Base-by-base conservation (phyloP, 2,329 filamentous ascomycete genomes). In the Arthrobotrys sinensis region DNA sequence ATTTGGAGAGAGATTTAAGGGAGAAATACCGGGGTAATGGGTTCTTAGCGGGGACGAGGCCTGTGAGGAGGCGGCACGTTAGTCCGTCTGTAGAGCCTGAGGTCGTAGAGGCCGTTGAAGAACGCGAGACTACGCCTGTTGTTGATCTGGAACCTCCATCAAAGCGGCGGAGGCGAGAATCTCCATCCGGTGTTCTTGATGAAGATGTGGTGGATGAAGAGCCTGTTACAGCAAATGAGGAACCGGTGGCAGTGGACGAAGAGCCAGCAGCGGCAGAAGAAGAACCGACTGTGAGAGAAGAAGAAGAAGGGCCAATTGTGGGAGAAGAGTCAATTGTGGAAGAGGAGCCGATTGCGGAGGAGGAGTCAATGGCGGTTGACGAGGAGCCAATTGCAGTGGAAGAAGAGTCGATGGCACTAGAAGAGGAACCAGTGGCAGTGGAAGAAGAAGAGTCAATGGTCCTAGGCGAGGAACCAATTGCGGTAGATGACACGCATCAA, bases 131-230 rank as follows among this genome's bases (percentile, higher is more conserved):
- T 11, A 53, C 21, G 21, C 14, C 14, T 38, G n/a, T 57, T 36
- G 8, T 14, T 32, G 64, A n/a, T 12, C 3, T n/a, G 16, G 43
- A 70, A n/a, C 53, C 32, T 16, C 21, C 52, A 1, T 10, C 53
- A n/a, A 70, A 70, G 28, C 57, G 48, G 7, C 66, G 11, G 14
- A 70, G 53, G 45, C 11, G 6, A 14, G 19, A 36, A 16, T 60
- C 40, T 4, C 66, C 66, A 3, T 11, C 28, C 34, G 14, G n/a
- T 5, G 10, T n/a, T 8, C 12, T 7, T 24, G 6, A 28, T 48
- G 43, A 65, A 10, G 16, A 67, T 32, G 28, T 12, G 8, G 19
- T 24, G 19, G 45, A 24, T 48, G 45, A 48, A 16, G 7, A 7
- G 45, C 19, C 45, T 3, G 7, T 32, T 28, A 4, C 24, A 14